phyloP scores from a whole-genome alignment of 805 yeast genomes.

The Hanseniaspora jakobsenii region DNA sequence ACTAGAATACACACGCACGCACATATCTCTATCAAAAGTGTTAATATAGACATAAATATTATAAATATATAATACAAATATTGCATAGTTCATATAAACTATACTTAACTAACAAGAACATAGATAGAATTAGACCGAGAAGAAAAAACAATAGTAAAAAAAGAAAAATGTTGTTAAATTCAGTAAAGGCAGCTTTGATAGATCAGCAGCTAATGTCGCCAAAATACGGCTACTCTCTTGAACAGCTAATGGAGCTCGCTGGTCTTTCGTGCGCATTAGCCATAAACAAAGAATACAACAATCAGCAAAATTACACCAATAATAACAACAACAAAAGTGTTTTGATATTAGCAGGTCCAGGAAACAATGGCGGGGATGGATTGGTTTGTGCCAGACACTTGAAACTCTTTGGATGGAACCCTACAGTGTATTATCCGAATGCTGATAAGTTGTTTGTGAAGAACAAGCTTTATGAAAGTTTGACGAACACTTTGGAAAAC shows the following conservation, averaged over 20 bases:
- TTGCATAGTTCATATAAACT: no score
- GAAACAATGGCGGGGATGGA: conserved; percentile 95
- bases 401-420: conserved; percentile 63
- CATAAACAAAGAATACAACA: conserved; percentile 55
- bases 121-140: no score
- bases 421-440: conserved; percentile 64
- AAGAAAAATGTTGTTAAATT: conserved; percentile 7
- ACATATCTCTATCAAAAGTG: no score
- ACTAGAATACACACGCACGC: no score
- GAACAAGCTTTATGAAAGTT: conserved; percentile 43
- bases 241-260: conserved; percentile 75
- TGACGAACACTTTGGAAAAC: conserved; percentile 49
- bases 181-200: conserved; percentile 53
- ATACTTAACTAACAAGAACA: no score
- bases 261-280: conserved; percentile 91
- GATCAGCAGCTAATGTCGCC: conserved; percentile 82
- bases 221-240: conserved; percentile 34
- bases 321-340: conserved; percentile 32
- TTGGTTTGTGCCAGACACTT: conserved; percentile 89
- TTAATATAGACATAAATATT: no score
- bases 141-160: no score
- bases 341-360: conserved; percentile 80
- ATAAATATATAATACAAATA: no score
- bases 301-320: no score
- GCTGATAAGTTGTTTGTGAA: conserved; percentile 39